Conservation (phyloP, 495 filamentous ascomycete species). For the Choiromyces venosus region DNA sequence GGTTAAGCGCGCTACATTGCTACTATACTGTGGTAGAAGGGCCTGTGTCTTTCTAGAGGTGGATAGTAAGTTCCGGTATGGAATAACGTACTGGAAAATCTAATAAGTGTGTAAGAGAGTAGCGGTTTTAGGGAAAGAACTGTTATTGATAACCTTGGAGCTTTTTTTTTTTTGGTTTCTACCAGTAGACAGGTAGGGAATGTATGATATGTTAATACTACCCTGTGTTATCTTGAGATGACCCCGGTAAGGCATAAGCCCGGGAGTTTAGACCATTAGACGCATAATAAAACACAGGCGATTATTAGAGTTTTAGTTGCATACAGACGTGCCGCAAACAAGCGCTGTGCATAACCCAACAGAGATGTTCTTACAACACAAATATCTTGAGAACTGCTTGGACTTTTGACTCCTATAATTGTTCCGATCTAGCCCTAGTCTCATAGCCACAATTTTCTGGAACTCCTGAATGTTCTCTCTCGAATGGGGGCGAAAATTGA, state of each 20-base stretch:
- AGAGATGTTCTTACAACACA: background rate
- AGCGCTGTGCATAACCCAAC: background rate
- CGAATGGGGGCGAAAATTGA: background rate
- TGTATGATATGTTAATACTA: background rate
- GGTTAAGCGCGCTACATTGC: background rate
- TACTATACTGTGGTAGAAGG: background rate
- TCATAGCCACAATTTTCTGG: too few species aligned
- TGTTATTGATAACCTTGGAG: background rate
- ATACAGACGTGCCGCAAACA: background rate
- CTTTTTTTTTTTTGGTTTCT: background rate
- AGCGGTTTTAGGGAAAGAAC: background rate
- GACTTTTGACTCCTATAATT: background rate
- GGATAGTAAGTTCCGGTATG: background rate
- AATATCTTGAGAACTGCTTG: background rate
- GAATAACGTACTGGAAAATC: background rate
- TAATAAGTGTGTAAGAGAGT: background rate
- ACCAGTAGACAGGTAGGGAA: background rate
- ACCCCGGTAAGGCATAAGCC: background rate
- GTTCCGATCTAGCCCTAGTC: background rate
- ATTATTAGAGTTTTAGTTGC: background rate
- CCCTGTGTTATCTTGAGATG: background rate
- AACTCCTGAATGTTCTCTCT: background rate
- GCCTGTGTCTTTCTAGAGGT: background rate
- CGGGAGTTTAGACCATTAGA: background rate
- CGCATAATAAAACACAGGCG: background rate